Base-by-base conservation (phyloP, 257 asterid genomes). In the Solanum rostratum region DNA sequence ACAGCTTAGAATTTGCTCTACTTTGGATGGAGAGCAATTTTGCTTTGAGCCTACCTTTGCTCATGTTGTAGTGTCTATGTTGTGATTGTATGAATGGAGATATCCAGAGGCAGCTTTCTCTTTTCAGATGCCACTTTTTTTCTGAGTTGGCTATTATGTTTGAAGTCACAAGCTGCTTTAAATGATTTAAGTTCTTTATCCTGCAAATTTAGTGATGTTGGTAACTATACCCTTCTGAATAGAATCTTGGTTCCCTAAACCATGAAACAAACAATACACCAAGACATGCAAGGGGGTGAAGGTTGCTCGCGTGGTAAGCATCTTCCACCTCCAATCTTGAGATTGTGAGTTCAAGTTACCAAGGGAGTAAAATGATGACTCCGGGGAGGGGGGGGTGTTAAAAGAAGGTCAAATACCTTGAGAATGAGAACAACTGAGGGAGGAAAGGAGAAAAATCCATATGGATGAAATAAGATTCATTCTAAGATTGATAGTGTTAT, bases 311-410 rank as follows among this genome's bases (percentile, higher is more conserved):
- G 0, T 29, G 7, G 45, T 65, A 0, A 65, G 22, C 22, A 65
- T 45, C 6, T 19, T 66, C 46, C 22, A 30, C 74, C 69, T 60
- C 22, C 20, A 65, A 2, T 33, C 0, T 27, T 27, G 71, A 63
- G 12, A n/a, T 27, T 12, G 0, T 10, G 10, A 27, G 70, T 62
- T 62, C 8, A 19, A 65, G 43, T 63, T 10, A 62, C 20, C 10
- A 27, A 63, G 10, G 20, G 33, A 63, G 70, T 27, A 0, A 27
- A 63, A 10, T 16, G 59, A 16, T 16, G 59, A 53, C 13, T 3
- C 8, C 55, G 20, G 3, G 3, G n/a, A 16, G 1, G 10, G 5
- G 16, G 0, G 57, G 57, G n/a, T 19, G 16, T 3, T n/a, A n/a
- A n/a, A 39, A 4, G 6, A 5, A 39, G 6, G 43, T 5, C 6